phyloP scores from a whole-genome alignment of 495 filamentous ascomycete genomes.

The Penicillium lagena region DNA sequence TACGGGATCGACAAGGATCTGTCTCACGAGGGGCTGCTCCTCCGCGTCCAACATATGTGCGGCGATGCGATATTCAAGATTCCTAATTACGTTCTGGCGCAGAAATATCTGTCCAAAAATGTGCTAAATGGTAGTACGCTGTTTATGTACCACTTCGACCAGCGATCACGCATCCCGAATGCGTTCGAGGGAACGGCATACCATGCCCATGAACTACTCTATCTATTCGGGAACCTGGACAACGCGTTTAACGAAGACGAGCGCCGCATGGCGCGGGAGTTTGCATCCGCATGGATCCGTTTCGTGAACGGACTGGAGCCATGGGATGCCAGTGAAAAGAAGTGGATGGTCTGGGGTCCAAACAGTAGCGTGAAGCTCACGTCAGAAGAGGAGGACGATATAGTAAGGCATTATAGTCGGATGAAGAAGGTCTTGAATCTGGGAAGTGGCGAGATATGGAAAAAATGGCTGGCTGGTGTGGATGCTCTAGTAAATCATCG shows the following conservation, averaged over 20 bases:
- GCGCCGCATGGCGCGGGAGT: constrained; percentile 13
- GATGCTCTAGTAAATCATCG: constrained; percentile 22
- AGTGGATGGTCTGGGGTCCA: constrained; percentile 25
- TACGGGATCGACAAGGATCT: constrained; percentile 12
- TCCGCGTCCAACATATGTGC: constrained; percentile 23
- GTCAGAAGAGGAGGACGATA: constrained; percentile 18
- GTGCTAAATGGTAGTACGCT: background rate
- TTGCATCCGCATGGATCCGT: constrained; percentile 21
- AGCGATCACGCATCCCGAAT: constrained; percentile 21
- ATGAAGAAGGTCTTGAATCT: constrained; percentile 18
- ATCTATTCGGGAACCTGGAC: constrained; percentile 22
- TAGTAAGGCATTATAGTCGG: constrained; percentile 10
- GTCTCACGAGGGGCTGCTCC: constrained; percentile 3
- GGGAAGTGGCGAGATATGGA: constrained; percentile 14
- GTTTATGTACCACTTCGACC: constrained; percentile 23
- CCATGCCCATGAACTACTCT: constrained; percentile 26
- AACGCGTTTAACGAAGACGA: constrained; percentile 16
- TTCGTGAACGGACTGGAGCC: constrained; percentile 17
- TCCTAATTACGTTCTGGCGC: constrained; percentile 15
- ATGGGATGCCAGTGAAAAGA: constrained; percentile 7
- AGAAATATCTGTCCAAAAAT: background rate
- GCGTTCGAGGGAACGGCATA: constrained; percentile 22
- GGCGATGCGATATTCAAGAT: constrained; percentile 26
- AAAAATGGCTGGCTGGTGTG: constrained; percentile 14
- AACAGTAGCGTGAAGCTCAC: constrained; percentile 6